Conservation (phyloP, 805 yeast species). For the Komagataella pseudopastoris region DNA sequence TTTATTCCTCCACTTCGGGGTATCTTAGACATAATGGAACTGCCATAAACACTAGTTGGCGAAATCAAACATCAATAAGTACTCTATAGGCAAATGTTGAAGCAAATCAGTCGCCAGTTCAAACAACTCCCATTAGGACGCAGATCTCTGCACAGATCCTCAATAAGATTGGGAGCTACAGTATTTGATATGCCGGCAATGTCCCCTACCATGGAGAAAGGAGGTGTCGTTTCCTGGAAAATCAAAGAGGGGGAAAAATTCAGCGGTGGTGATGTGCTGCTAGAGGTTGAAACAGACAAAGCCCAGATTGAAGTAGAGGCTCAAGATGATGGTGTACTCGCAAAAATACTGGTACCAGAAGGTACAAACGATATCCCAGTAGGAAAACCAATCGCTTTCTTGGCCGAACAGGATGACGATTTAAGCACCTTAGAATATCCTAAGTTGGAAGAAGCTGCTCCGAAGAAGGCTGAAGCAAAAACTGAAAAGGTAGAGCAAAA, state of each 20-base stretch:
- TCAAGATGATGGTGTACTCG: conserved; percentile 82
- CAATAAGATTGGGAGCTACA: neutral
- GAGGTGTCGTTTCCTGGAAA: conserved; percentile 88
- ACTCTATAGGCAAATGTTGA: neutral
- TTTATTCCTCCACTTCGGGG: neutral
- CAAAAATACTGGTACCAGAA: conserved; percentile 53
- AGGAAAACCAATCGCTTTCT: conserved; percentile 78
- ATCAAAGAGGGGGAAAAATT: conserved; percentile 64
- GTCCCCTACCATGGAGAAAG: conserved; percentile 98
- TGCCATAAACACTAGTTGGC: neutral
- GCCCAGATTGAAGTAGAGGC: conserved; percentile 80
- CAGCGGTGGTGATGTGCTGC: conserved; percentile 67
- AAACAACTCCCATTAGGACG: neutral
- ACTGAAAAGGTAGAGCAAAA: conserved; percentile 8
- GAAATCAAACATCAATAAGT: neutral
- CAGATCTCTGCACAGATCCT: neutral
- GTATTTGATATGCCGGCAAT: conserved; percentile 88
- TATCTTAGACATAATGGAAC: neutral
- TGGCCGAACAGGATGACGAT: conserved; percentile 86
- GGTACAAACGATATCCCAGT: conserved; percentile 78
- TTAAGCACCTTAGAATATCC: conserved; percentile 51
- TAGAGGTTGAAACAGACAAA: conserved; percentile 81
- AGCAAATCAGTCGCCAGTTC: neutral
- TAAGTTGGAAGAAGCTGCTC: conserved; percentile 17
- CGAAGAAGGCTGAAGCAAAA: conserved; percentile 8